Percentiles rank a stretch among this genome's conserved stretches.
Evolutionary conservation across 148 eudicot genomes (phyloP).

Genomic region (Rhododendron henanense): DNA sequence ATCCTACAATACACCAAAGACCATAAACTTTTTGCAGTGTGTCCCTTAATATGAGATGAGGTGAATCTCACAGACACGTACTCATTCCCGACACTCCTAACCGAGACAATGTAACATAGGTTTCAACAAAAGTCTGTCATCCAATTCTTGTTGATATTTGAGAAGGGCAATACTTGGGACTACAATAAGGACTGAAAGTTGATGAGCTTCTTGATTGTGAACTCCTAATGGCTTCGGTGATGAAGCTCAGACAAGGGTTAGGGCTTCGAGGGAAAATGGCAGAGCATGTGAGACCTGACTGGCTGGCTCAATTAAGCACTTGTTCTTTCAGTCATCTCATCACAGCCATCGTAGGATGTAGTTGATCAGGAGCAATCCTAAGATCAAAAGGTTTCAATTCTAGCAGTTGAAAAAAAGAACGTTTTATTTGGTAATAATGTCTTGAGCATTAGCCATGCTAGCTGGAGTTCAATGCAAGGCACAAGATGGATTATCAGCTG

Average conservation of each 20-base stretch:
- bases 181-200: not conserved
- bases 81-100: not conserved
- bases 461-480: not conserved
- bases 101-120: not conserved
- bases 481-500: not conserved
- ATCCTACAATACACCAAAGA: not conserved
- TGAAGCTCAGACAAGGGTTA: not conserved
- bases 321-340: not conserved
- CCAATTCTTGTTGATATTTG: not conserved
- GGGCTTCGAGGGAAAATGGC: not conserved
- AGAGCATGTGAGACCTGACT: not conserved
- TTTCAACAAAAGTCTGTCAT: not conserved
- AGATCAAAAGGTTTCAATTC: not conserved
- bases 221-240: not conserved
- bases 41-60: not conserved
- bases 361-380: not conserved
- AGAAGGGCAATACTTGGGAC: not conserved
- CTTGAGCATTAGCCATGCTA: not conserved
- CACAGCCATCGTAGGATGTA: not conserved
- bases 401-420: not conserved
- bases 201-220: not conserved
- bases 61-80: not conserved
- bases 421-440: not conserved
- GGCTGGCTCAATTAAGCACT: not conserved
- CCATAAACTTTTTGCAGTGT: not conserved